These are phyloP conservation scores for Komagataella ulmi DNA, from an alignment of 805 yeast genomes.

Conservation along the genomic window DNA sequence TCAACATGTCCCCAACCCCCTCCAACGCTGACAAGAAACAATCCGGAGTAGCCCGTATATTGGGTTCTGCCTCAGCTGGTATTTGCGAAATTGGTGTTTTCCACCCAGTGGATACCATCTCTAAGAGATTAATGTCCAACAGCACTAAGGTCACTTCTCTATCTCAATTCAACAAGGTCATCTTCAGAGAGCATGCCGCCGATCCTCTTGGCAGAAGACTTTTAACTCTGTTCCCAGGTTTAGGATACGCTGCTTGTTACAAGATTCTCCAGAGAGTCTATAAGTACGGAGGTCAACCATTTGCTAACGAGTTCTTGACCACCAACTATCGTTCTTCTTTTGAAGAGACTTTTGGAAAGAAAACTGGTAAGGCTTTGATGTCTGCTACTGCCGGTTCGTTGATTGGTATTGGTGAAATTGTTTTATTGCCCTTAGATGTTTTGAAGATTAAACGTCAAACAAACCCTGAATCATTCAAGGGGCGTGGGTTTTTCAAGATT, in stretches of 20 bases:
- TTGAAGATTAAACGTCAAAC: conserved; percentile 98
- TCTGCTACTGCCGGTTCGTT: conserved; percentile 96
- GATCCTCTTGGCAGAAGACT: conserved; percentile 60
- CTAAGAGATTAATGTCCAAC: conserved; percentile 88
- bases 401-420: conserved; percentile 93
- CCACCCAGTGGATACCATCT: conserved; percentile 97
- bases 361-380: conserved; percentile 93
- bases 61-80: conserved; percentile 98
- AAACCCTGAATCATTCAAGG: conserved; percentile 98
- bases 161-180: conserved; percentile 67
- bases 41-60: conserved; percentile 77
- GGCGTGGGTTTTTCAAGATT: conserved; percentile 88
- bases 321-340: conserved; percentile 57
- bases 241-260: conserved; percentile 96
- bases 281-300: conserved; percentile 99
- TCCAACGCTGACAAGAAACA: conserved; percentile 57
- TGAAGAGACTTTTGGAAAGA: conserved; percentile 73
- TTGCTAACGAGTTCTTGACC: conserved; percentile 85
- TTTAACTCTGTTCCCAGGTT: conserved; percentile 88
- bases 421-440: conserved; percentile 89
- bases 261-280: conserved; percentile 94
- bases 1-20: conserved; percentile 6
- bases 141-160: conserved; percentile 51
- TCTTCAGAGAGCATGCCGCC: conserved; percentile 71
- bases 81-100: conserved; percentile 91